Conservation (phyloP, 176 grass and related monocot genomes). For the Tillandsia fasciculata region DNA sequence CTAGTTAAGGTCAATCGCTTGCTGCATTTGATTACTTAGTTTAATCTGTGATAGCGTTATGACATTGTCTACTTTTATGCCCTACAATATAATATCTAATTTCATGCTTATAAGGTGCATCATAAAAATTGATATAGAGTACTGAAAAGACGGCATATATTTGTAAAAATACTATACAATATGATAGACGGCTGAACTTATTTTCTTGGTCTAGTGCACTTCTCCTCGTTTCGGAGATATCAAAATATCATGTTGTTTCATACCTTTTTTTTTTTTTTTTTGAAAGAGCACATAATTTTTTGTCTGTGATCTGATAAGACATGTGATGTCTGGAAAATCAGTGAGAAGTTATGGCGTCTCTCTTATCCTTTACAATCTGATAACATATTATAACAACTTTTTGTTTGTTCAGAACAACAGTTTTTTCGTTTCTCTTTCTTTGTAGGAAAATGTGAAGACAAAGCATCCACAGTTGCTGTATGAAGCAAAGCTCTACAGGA, state of each 20-base stretch:
- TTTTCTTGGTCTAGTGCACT: not conserved
- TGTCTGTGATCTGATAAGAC: not conserved
- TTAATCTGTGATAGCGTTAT: no score
- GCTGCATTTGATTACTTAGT: no score
- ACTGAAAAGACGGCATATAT: no score
- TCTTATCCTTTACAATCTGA: constrained; percentile 15
- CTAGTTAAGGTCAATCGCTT: no score
- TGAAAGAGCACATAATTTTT: not conserved
- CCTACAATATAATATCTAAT: no score
- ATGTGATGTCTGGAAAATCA: not conserved
- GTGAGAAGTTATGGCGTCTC: not conserved
- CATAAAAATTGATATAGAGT: no score
- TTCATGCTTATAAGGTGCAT: no score
- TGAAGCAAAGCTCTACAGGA: constrained; percentile 84
- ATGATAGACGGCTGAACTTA: no score
- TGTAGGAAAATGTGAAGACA: constrained; percentile 82
- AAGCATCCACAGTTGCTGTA: constrained; percentile 90
- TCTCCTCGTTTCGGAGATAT: not conserved
- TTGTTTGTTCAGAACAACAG: constrained; percentile 5
- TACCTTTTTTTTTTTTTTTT: not conserved
- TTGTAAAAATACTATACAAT: no score
- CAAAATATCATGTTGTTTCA: not conserved
- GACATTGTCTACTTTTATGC: no score
- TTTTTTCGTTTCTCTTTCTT: constrained; percentile 17
- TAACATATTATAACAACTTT: constrained; percentile 8